Evolutionary conservation across 208 protist genomes (phyloP).

Genomic region (Leishmania tropica): DNA sequence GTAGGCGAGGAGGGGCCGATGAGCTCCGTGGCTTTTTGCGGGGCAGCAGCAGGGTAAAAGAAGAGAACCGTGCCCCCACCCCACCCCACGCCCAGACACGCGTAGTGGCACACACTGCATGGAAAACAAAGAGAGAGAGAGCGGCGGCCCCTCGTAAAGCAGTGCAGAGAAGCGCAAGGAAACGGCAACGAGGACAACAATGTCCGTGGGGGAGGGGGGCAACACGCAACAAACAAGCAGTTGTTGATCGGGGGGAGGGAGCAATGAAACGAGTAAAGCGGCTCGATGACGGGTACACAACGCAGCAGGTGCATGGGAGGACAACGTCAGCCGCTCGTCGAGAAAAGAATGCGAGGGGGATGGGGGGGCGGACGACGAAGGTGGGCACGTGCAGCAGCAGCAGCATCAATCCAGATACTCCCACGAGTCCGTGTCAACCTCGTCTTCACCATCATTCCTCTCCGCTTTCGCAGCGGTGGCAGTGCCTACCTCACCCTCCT

Average conservation of each 20-base stretch:
- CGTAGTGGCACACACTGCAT: background rate
- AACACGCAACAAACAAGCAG: no score
- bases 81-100: background rate
- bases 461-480: background rate
- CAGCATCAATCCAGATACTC: slow-evolving; percentile 29
- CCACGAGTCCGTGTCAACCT: slow-evolving; percentile 32
- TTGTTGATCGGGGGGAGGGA: background rate
- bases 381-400: background rate
- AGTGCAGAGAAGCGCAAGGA: background rate
- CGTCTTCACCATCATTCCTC: background rate
- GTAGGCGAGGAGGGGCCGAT: background rate
- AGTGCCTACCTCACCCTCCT: background rate
- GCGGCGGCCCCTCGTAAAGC: background rate
- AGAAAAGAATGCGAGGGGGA: background rate
- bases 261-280: background rate
- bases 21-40: background rate
- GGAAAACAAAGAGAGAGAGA: background rate
- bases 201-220: no score
- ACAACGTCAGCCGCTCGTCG: background rate
- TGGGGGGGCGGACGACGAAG: background rate
- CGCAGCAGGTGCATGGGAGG: background rate
- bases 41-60: background rate
- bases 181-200: background rate
- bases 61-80: background rate
- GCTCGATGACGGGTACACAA: background rate